Evolutionary conservation across 805 yeast genomes (phyloP), one percentile per base, ranked within the genome.

Genomic region (Starmerella stigmatis): DNA sequence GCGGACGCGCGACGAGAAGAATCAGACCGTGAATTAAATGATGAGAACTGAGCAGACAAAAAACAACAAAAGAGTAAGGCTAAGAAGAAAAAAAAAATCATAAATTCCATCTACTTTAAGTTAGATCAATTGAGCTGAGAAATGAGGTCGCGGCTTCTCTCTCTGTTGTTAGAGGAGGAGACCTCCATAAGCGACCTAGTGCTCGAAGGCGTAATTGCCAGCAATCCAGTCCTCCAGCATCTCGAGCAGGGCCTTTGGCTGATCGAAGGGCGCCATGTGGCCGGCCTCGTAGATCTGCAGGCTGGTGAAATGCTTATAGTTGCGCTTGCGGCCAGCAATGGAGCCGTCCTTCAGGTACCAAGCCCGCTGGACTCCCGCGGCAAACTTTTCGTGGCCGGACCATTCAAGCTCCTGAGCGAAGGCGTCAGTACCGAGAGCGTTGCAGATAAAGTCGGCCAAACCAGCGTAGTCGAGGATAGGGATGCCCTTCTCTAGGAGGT

Each of bases 391-490:
- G 26, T 69, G 65, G 32, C 78, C 74, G 29, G 72, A 63, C 89
- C 92, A 84, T 50, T 70, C 74, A 51, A 84, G 67, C 51, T 64
- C 70, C 59, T 81, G 72, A 13, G 86, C 67, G 92, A 94, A 85
- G 12, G 83, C 92, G 54, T 75, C 76, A 66, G 85, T 83, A 54
- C 95, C 96, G 53, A 86, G 70, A 92, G 95, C 86, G 68, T 86
- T 86, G 66, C 95, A 86, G 59, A 86, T 85, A 64, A 74, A 86
- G 64, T 86, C 96, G 64, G 86, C 83, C 63, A 86, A 94, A 59
- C 96, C 96, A n/a, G 95, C 95, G 57, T 86, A 86, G 50, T 85
- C 75, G 58, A 86, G 72, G 4, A 86, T 88, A 16, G 95, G 94
- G 38, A 85, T 59, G 21, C 75, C 80, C 47, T 71, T 63, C 57